A percentile compares a stretch with the other conserved stretches of the same genome.
These are phyloP conservation scores for Ilex asprella DNA, from an alignment of 257 asterid species.

Conservation along the genomic window DNA sequence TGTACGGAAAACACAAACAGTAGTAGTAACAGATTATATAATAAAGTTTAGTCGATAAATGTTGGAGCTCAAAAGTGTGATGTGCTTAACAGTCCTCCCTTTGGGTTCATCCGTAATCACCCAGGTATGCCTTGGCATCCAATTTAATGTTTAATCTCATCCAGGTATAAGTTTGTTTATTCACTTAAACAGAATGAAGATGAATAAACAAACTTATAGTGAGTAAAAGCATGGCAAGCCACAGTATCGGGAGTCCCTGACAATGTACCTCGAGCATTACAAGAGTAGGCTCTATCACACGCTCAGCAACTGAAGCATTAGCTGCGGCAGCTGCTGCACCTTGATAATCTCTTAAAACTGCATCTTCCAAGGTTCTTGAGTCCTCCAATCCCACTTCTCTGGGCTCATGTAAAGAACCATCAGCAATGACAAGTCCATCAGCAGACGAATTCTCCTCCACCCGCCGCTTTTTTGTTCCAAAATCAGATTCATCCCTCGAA, in stretches of 20 bases:
- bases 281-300: constrained; percentile 86
- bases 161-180: no score
- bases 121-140: no score
- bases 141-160: no score
- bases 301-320: constrained; percentile 89
- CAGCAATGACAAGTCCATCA: constrained; percentile 50
- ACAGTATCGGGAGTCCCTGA: neutral
- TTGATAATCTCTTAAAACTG: constrained; percentile 52
- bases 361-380: constrained; percentile 41
- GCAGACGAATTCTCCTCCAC: constrained; percentile 64
- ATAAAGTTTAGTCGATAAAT: no score
- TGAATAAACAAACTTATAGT: no score
- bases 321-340: constrained; percentile 62
- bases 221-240: no score
- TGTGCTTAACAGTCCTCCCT: no score
- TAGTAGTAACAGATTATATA: no score
- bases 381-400: constrained; percentile 58
- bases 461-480: constrained; percentile 77
- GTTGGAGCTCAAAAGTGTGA: no score
- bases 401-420: constrained; percentile 49
- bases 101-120: no score
- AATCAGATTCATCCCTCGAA: constrained; percentile 62
- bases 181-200: no score
- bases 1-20: no score
- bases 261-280: constrained; percentile 93